Base-by-base conservation (phyloP, 2,329 filamentous ascomycete genomes). In the Nemania serpens region DNA sequence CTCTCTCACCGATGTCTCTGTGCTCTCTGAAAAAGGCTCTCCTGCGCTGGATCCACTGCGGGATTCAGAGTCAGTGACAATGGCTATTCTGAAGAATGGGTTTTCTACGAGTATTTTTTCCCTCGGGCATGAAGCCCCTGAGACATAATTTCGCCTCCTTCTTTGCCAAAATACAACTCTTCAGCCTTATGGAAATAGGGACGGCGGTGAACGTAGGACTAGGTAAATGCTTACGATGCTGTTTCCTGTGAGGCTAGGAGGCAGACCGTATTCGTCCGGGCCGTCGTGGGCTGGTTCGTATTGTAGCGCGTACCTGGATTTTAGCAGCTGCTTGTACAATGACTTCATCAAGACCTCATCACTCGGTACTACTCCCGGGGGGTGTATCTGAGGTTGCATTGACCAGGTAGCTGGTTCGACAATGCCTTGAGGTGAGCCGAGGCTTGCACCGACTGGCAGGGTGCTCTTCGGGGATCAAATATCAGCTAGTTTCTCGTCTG, bases 11-110 rank as follows among this genome's bases (percentile, higher is more conserved):
- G 25, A 61, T 52, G 2, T 20, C 11, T 1, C 41, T 13, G 5
- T 61, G 33, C 2, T 43, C 53, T 9, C 5, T 51, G 22, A 61
- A 52, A 37, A 56, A 56, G 4, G 39, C 22, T 6, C 25, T 12
- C n/a, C 48, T 57, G 6, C 42, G 47, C 36, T 61, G 48, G 10
- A 61, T 20, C 58, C 58, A 61, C 53, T 60, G 25, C 34, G 20
- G 7, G 17, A 15, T 50, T 20, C 13, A 2, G 9, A 15, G 37
- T 59, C 9, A 54, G 45, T 20, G 5, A 57, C 4, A 17, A 12
- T 6, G 4, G 25, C 7, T 7, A 29, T 29, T 29, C 7, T 29
- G 25, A 29, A 29, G 7, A 29, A 29, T n/a, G n/a, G n/a, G n/a
- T n/a, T n/a, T n/a, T n/a, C n/a, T n/a, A n/a, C n/a, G 25, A 7